A percentile compares a stretch with the other conserved stretches of the same genome.
Evolutionary conservation across 306 rosid species (phyloP).

Genomic region (Casuarina glauca): DNA sequence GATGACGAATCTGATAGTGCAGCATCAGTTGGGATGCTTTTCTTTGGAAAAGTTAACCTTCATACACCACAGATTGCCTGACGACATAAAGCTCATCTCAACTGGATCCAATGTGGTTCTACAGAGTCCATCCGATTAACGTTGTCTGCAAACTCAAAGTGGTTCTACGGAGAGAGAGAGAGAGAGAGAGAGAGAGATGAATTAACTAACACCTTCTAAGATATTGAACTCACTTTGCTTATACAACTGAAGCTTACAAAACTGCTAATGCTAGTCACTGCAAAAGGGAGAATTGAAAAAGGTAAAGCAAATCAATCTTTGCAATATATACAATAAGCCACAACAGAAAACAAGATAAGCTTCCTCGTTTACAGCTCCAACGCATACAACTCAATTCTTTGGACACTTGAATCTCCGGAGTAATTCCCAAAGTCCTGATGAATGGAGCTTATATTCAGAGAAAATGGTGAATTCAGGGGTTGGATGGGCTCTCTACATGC

Average conservation of each 20-base stretch:
- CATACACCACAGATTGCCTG: too few relatives aligned
- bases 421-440: slow-evolving; percentile 4
- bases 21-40: too few relatives aligned
- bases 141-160: too few relatives aligned
- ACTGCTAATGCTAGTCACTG: slow-evolving; percentile 29
- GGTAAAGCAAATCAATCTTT: slow-evolving; percentile 23
- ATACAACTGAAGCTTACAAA: slow-evolving; percentile 17
- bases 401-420: slow-evolving; percentile 20
- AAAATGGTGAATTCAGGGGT: slow-evolving; percentile 38
- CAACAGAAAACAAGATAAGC: slow-evolving; percentile 18
- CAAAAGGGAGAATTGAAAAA: slow-evolving; percentile 18
- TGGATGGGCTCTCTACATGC: slow-evolving; percentile 83
- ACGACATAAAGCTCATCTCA: too few relatives aligned
- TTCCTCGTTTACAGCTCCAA: slow-evolving; percentile 26
- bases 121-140: not conserved
- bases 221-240: not conserved
- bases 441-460: slow-evolving; percentile 12
- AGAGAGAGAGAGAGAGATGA: not conserved
- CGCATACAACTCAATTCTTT: slow-evolving; percentile 21
- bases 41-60: too few relatives aligned
- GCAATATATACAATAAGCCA: slow-evolving; percentile 46
- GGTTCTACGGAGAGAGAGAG: not conserved
- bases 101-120: too few relatives aligned
- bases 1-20: too few relatives aligned
- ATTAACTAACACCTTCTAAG: not conserved